Evolutionary conservation across 2,329 filamentous ascomycete species (phyloP), one percentile per base, ranked within the genome.

Genomic region (Epichloe glyceriae): DNA sequence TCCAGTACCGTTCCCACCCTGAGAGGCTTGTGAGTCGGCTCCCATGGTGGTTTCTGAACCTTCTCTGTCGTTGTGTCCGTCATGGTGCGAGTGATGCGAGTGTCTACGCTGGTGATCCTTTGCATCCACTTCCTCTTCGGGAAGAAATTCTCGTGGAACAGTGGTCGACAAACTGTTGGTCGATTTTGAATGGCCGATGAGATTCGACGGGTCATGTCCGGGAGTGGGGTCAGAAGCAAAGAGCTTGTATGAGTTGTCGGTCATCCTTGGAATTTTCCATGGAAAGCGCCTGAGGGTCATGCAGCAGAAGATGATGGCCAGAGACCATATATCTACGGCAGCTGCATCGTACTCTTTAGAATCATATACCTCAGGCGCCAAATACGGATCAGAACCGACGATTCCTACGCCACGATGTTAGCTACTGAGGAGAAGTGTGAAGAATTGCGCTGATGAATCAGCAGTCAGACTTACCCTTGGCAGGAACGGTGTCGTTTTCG

Each of bases 271-370:
- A 37, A 94, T 83, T 70, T 98, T 98, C 93, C 93, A 98, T 0
- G 93, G 93, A 63, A 98, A 98, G 37, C 93, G 76, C 20, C 93
- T 80, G 41, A 98, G 74, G 5, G 88, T 93, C 93, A 98, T 98
- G 73, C 93, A 98, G 69, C 93, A 97, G 70, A 91, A 98, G 50
- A 98, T 97, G 59, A 98, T 98, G 17, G 91, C 93, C 53, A 98
- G 74, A 11, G 93, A 98, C 93, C 93, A 98, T 53, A 98, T 89
- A 69, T 98, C 93, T 1, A 91, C 88, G 6, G 89, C 88, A 55
- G 90, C 86, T 1, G 93, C 89, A 61, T 98, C 90, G 65, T 98
- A 98, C 63, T 89, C 90, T 57, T 85, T 82, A 55, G 90, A 81
- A 57, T 96, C 90, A 62, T 97, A 97, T 1, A 98, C 93, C 67